Evolutionary conservation across 257 asterid genomes (phyloP), one percentile per base, ranked within the genome.

Genomic region (Nicotiana tabacum): DNA sequence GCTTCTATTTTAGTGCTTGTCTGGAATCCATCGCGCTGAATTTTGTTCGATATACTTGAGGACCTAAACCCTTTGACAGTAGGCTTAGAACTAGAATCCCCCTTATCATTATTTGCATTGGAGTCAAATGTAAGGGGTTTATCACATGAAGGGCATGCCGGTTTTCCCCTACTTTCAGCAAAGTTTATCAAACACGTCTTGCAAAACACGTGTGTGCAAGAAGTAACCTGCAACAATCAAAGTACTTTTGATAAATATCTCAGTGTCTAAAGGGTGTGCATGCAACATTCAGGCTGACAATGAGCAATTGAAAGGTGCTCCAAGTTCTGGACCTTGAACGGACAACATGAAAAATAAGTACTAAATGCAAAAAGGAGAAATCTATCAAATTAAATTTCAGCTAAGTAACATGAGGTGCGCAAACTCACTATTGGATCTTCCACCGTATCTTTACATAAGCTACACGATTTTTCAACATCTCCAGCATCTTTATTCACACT

Each of bases 1-100:
- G 98, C 98, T 82, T 93, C 98, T 84, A 95, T 93, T 88, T 95
- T 95, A 72, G 98, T 95, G 82, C 98, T 93, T 30, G 96, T 89
- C 90, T 89, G 95, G 85, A 92, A 95, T 81, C 88, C 86, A 57
- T 87, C 84, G 24, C 90, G 90, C 85, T 83, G 88, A 81, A 95
- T 91, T 88, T 95, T 89, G 60, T 95, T 93, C 88, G 92, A 87
- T 83, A 93, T 90, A 85, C 98, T 93, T 33, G 98, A 88, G 24
- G 96, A 56, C 86, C 88, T 90, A 83, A 91, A 92, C 77, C 97
- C 97, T 88, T 90, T 90, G 61, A 91, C 76, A 69, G 90, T 92
- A 64, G 92, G 84, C 84, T 88, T 95, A 8, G 48, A 43, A 43
- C 0, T 43, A 43, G 48, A 43, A 43, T 43, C 11, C 3, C 48